phyloP scores from a whole-genome alignment of 2,329 filamentous ascomycete species.

The Diaporthe longicolla region DNA sequence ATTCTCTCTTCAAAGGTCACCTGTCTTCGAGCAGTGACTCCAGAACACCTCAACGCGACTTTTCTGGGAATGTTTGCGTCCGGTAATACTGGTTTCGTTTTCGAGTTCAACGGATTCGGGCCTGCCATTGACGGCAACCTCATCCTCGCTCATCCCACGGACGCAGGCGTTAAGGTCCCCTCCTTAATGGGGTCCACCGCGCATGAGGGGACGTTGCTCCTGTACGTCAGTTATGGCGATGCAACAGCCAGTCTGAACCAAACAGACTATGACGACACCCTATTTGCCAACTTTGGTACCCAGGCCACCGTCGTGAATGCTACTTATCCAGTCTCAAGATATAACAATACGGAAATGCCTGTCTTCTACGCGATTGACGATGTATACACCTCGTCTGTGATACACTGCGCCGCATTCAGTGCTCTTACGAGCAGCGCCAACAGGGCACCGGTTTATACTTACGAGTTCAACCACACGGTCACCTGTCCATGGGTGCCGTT shows the following conservation, averaged over 20 bases:
- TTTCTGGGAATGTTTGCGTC: background rate
- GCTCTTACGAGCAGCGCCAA: slow-evolving; percentile 8
- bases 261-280: slow-evolving; percentile 47
- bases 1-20: slow-evolving; percentile 1
- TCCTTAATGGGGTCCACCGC: slow-evolving; percentile 47
- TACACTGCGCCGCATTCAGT: background rate
- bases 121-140: slow-evolving; percentile 47
- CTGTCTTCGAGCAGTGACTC: slow-evolving; percentile 12
- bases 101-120: slow-evolving; percentile 34
- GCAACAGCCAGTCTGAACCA: slow-evolving; percentile 41
- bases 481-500: slow-evolving; percentile 8
- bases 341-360: background rate
- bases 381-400: background rate
- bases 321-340: background rate
- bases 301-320: background rate
- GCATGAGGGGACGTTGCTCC: slow-evolving; percentile 47
- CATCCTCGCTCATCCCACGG: slow-evolving; percentile 46
- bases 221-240: slow-evolving; percentile 43
- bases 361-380: slow-evolving; percentile 9
- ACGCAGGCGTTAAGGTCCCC: slow-evolving; percentile 47
- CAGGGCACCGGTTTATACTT: slow-evolving; percentile 1
- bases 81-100: background rate
- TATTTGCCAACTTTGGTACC: slow-evolving; percentile 35
- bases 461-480: slow-evolving; percentile 3
- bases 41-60: slow-evolving; percentile 10